These are phyloP conservation scores for Talaromyces piceae DNA, from an alignment of 2,329 filamentous ascomycete species.

Conservation along the genomic window DNA sequence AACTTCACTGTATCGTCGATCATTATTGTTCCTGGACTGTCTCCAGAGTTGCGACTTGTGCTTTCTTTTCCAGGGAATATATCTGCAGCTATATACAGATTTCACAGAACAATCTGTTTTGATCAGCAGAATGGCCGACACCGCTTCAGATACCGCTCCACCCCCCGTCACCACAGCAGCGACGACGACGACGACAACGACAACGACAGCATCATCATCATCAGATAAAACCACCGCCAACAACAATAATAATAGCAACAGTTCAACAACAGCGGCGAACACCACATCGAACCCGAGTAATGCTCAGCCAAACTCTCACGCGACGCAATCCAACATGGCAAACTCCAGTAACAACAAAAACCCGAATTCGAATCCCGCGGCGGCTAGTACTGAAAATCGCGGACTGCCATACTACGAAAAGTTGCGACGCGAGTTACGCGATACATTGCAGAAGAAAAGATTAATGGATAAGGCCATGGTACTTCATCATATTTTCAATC, in stretches of 20 bases:
- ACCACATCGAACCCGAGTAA: neutral
- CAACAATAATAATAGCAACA: slow-evolving; percentile 12
- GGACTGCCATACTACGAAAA: slow-evolving; percentile 64
- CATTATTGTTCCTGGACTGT: neutral
- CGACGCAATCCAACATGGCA: neutral
- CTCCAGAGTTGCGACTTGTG: neutral
- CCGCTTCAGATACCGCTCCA: slow-evolving; percentile 21
- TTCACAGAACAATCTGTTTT: neutral
- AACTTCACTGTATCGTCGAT: too few relatives aligned
- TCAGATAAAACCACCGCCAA: slow-evolving; percentile 10
- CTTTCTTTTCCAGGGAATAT: neutral
- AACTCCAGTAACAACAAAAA: slow-evolving; percentile 4
- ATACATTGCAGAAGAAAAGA: slow-evolving; percentile 59
- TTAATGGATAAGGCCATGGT: slow-evolving; percentile 56
- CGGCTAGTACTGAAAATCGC: slow-evolving; percentile 26
- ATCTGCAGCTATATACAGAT: neutral
- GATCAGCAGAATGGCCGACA: slow-evolving; percentile 33
- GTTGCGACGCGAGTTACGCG: slow-evolving; percentile 58
- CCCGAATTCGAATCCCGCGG: slow-evolving; percentile 11
- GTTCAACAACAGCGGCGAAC: neutral
- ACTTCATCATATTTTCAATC: neutral
- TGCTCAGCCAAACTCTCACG: neutral
- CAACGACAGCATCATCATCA: neutral
- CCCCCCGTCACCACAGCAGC: slow-evolving; percentile 14
- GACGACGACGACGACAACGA: neutral